phyloP scores from a whole-genome alignment of 306 rosid genomes.

The cucumber (Cucumis sativus) region Cucumber_9930_V3 NC_026659.2:18877501-18878000 shows the following conservation, averaged over 20 bases:
- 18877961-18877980: slow-evolving; percentile 85
- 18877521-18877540: background rate
- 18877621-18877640: slow-evolving; percentile 84
- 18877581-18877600: slow-evolving; percentile 17
- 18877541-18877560: background rate
- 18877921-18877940: slow-evolving; percentile 20
- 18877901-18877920: slow-evolving; percentile 18
- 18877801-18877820: slow-evolving; percentile 24
- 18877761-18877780: slow-evolving; percentile 25
- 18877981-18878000: slow-evolving; percentile 76
- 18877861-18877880: slow-evolving; percentile 17
- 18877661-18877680: slow-evolving; percentile 34
- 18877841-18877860: slow-evolving; percentile 15
- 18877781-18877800: slow-evolving; percentile 31
- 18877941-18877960: slow-evolving; percentile 75
- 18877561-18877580: background rate
- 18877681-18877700: slow-evolving; percentile 37
- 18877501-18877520: background rate
- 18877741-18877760: slow-evolving; percentile 21
- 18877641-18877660: slow-evolving; percentile 23
- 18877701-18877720: slow-evolving; percentile 68
- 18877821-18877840: slow-evolving; percentile 16
- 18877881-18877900: slow-evolving; percentile 24
- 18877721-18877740: slow-evolving; percentile 34
- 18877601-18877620: slow-evolving; percentile 89